A percentile compares a stretch with the other conserved stretches of the same genome.
Evolutionary conservation across 441 rosid genomes (phyloP).

Genomic region (Theobroma grandiflorum): DNA sequence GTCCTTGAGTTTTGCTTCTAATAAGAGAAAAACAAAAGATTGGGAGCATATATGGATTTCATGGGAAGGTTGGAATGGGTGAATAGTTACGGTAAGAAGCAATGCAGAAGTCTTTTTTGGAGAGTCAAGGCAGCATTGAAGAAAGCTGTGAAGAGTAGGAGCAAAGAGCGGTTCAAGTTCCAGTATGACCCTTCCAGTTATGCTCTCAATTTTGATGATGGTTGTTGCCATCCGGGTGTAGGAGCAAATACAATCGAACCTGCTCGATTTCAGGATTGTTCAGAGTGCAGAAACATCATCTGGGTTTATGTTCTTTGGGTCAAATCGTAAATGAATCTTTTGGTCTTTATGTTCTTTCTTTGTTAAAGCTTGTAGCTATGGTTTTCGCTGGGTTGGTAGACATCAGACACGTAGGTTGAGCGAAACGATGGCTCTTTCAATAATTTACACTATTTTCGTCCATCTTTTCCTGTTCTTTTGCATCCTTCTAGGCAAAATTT

Average conservation of each 20-base stretch:
- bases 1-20: neutral
- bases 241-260: conserved; percentile 17
- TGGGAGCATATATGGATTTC: conserved; percentile 36
- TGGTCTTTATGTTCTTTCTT: neutral
- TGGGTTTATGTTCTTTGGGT: conserved; percentile 61
- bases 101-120: conserved; percentile 56
- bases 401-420: neutral
- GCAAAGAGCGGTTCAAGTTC: conserved; percentile 55
- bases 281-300: conserved; percentile 22
- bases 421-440: conserved; percentile 6
- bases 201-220: conserved; percentile 92
- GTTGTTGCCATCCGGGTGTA: conserved; percentile 37
- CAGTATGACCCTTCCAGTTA: conserved; percentile 96
- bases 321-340: conserved; percentile 21
- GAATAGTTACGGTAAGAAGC: conserved; percentile 48
- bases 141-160: conserved; percentile 48
- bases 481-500: neutral
- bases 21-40: neutral
- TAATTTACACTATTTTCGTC: neutral
- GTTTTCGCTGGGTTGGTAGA: neutral
- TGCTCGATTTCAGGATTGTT: conserved; percentile 22
- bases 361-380: conserved; percentile 14
- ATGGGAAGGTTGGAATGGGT: conserved; percentile 44
- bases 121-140: conserved; percentile 64
- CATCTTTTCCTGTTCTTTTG: neutral